Percentiles rank a stretch among this genome's conserved stretches.
These are phyloP conservation scores for Lentinula lateritia DNA, from an alignment of 768 basidiomycete species.

Conservation along the genomic window DNA sequence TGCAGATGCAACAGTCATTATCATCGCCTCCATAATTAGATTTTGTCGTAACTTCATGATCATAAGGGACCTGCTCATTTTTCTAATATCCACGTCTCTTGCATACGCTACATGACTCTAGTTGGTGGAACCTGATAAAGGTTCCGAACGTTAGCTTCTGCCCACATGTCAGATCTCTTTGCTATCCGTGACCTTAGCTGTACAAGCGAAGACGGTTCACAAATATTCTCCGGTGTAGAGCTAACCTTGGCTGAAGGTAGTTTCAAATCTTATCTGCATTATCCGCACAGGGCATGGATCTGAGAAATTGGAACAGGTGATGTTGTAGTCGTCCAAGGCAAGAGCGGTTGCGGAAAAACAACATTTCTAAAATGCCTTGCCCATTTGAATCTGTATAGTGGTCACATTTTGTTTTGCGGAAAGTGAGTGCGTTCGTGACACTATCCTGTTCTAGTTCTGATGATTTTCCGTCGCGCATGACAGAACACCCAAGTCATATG, in stretches of 20 bases:
- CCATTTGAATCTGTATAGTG: slow-evolving; percentile 67
- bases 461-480: neutral
- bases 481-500: slow-evolving; percentile 42
- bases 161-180: slow-evolving; percentile 29
- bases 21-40: neutral
- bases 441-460: no score
- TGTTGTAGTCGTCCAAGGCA: slow-evolving; percentile 72
- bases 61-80: neutral
- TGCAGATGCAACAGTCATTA: slow-evolving; percentile 2
- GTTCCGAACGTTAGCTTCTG: neutral
- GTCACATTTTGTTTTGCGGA: slow-evolving; percentile 61
- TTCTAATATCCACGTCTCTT: neutral
- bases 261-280: neutral
- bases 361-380: slow-evolving; percentile 83
- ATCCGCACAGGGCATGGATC: neutral
- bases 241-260: slow-evolving; percentile 56
- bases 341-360: slow-evolving; percentile 75
- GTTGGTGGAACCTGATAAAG: neutral
- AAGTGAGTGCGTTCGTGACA: slow-evolving; percentile 32
- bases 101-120: neutral
- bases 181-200: slow-evolving; percentile 49
- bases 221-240: slow-evolving; percentile 55
- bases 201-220: slow-evolving; percentile 35
- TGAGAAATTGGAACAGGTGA: slow-evolving; percentile 39
- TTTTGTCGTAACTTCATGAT: neutral